These are phyloP conservation scores for Flaveria robusta DNA, from an alignment of 129 eudicot species.

Conservation along the genomic window DNA sequence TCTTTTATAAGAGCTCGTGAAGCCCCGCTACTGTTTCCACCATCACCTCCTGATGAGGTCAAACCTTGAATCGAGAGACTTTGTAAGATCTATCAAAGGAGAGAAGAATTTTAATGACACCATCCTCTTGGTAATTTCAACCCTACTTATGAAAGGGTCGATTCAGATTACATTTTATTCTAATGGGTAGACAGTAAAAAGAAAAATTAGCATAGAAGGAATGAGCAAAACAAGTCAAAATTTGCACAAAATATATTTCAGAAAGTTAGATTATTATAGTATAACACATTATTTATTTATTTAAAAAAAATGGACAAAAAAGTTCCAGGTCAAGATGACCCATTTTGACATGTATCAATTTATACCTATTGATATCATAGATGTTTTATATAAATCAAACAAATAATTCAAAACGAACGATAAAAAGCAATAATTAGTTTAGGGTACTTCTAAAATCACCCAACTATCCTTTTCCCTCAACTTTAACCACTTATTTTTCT, in stretches of 20 bases:
- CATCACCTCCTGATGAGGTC: conserved; percentile 89
- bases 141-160: not conserved
- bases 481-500: not conserved
- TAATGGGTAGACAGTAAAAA: not conserved
- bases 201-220: not conserved
- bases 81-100: conserved; percentile 64
- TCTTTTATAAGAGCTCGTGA: conserved; percentile 80
- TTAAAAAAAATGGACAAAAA: too few species aligned
- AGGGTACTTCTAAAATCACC: not conserved
- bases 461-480: not conserved
- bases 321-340: not conserved
- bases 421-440: not conserved
- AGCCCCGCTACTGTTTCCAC: conserved; percentile 85
- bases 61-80: conserved; percentile 81
- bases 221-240: too few species aligned
- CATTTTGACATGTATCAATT: not conserved
- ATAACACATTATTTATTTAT: not conserved
- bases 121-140: not conserved
- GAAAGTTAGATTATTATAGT: too few species aligned
- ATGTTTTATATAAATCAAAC: not conserved
- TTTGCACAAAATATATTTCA: too few species aligned
- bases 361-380: not conserved
- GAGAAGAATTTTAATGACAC: not conserved
- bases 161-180: not conserved
- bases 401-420: not conserved